Conservation (phyloP, 2,329 filamentous ascomycete species). For the Talaromyces sp. region DNA sequence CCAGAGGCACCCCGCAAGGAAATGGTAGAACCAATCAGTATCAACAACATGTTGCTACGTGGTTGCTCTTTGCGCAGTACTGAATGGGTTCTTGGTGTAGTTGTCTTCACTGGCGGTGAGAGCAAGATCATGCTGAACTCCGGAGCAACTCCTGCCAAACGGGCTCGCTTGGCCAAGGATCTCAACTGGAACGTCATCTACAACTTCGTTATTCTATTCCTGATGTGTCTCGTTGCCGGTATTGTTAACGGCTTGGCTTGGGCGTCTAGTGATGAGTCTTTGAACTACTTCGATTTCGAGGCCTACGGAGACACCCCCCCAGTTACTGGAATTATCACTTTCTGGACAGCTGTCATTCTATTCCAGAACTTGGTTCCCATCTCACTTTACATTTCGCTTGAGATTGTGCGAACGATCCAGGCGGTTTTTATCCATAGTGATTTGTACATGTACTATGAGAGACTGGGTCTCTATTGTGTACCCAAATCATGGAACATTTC, state of each 20-base stretch:
- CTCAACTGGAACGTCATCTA: conserved; percentile 97
- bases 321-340: conserved; percentile 91
- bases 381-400: conserved; percentile 93
- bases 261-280: conserved; percentile 72
- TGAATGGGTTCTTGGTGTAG: conserved; percentile 90
- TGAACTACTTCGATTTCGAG: conserved; percentile 81
- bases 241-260: conserved; percentile 84
- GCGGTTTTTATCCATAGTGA: conserved; percentile 98
- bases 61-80: conserved; percentile 94
- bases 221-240: conserved; percentile 85
- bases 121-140: conserved; percentile 99
- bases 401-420: conserved; percentile 91
- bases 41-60: conserved; percentile 92
- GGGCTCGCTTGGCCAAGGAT: conserved; percentile 85
- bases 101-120: conserved; percentile 91
- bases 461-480: conserved; percentile 89
- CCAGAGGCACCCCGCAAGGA: conserved; percentile 65
- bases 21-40: conserved; percentile 90
- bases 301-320: conserved; percentile 74
- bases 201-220: conserved; percentile 87
- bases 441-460: conserved; percentile 94
- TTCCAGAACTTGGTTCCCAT: conserved; percentile 99
- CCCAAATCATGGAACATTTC: conserved; percentile 99
- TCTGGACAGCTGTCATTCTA: conserved; percentile 90
- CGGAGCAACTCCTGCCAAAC: conserved; percentile 91